Conservation (phyloP, 2,329 filamentous ascomycete genomes). For the Fusarium secorum region DNA sequence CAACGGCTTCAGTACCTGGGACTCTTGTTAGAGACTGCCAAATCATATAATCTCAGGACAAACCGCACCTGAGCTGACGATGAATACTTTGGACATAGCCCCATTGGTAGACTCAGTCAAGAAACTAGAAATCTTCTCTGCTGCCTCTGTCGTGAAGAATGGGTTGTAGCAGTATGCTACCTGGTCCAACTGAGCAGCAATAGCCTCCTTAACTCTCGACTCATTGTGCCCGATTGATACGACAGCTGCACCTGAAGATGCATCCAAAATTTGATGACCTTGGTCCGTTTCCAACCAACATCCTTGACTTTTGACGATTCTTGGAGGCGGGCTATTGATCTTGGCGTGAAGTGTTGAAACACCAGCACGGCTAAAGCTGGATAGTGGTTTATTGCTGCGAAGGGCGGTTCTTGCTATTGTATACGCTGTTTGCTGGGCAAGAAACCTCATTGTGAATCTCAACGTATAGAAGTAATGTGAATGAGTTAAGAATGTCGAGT, state of each 20-base stretch:
- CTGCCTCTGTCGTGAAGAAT: slow-evolving; percentile 24
- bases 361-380: neutral
- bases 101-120: slow-evolving; percentile 21
- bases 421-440: neutral
- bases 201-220: slow-evolving; percentile 20
- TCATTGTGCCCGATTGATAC: slow-evolving; percentile 28
- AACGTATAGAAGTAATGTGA: neutral
- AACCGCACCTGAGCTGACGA: slow-evolving; percentile 19
- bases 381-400: rapidly evolving
- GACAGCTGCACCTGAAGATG: slow-evolving; percentile 29
- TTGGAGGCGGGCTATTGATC: slow-evolving; percentile 24
- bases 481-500: neutral
- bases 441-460: neutral
- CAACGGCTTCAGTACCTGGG: slow-evolving; percentile 33
- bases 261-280: slow-evolving; percentile 17
- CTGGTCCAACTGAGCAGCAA: slow-evolving; percentile 1
- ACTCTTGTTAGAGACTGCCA: neutral
- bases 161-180: slow-evolving; percentile 32
- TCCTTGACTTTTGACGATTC: slow-evolving; percentile 17
- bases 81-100: slow-evolving; percentile 22
- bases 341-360: slow-evolving; percentile 29
- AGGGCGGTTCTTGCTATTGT: neutral
- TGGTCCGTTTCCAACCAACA: slow-evolving; percentile 24
- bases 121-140: slow-evolving; percentile 13
- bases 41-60: rapidly evolving